phyloP scores from a whole-genome alignment of 176 grass and related monocot genomes.

The Olyra latifolia region DNA sequence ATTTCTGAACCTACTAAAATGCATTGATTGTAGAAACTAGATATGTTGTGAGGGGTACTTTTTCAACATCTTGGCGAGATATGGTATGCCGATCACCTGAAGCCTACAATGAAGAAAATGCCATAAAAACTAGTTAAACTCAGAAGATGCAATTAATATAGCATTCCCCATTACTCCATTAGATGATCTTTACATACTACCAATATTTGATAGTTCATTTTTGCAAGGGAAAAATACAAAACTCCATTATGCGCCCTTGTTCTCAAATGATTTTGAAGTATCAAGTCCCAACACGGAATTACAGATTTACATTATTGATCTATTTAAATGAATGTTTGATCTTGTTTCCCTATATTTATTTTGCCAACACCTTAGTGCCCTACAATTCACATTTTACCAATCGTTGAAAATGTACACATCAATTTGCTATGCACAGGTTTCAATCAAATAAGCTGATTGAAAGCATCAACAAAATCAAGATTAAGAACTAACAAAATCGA shows the following conservation, averaged over 20 bases:
- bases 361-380: neutral
- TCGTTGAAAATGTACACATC: neutral
- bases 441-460: neutral
- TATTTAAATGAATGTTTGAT: neutral
- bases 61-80: conserved; percentile 82
- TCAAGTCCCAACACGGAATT: neutral
- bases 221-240: neutral
- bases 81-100: conserved; percentile 67
- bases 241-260: neutral
- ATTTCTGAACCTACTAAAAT: conserved; percentile 32
- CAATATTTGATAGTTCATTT: neutral
- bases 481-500: neutral
- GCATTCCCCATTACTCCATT: neutral
- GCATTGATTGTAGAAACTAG: conserved; percentile 4
- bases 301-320: neutral
- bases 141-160: conserved; percentile 3
- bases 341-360: neutral
- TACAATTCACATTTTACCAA: neutral
- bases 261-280: neutral
- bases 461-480: conserved; percentile 12
- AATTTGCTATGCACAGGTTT: neutral
- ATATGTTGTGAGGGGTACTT: conserved; percentile 46
- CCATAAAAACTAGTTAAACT: conserved; percentile 13
- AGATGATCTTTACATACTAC: neutral
- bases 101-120: conserved; percentile 41